Conservation (phyloP, 148 eudicot genomes). For the Heliosperma pusillum region DNA sequence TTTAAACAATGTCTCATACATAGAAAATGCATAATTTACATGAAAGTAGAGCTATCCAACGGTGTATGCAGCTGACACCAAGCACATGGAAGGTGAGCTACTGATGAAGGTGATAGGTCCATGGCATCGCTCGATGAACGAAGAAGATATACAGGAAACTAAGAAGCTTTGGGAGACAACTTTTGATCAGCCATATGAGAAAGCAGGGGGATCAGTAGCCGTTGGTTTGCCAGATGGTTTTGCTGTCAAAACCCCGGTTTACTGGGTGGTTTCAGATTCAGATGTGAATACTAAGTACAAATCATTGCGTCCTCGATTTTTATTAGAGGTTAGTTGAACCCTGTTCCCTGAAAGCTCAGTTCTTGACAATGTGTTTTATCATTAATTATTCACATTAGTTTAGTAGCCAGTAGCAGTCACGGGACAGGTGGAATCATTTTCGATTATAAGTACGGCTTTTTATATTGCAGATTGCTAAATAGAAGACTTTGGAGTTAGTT, state of each 20-base stretch:
- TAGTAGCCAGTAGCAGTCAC: constrained; percentile 11
- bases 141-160: constrained; percentile 51
- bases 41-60: constrained; percentile 85
- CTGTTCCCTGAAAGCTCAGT: constrained; percentile 1
- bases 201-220: constrained; percentile 66
- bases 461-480: constrained; percentile 5
- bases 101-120: constrained; percentile 53
- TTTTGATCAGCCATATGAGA: constrained; percentile 84
- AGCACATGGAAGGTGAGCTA: constrained; percentile 55
- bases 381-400: constrained; percentile 13
- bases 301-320: constrained; percentile 72
- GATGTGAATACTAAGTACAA: constrained; percentile 79
- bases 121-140: constrained; percentile 40
- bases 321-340: constrained; percentile 70
- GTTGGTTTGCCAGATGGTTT: constrained; percentile 24
- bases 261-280: constrained; percentile 55
- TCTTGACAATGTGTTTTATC: background rate
- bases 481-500: background rate
- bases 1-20: constrained; percentile 21
- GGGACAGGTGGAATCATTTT: constrained; percentile 13
- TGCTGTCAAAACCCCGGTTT: constrained; percentile 34
- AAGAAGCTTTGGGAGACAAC: constrained; percentile 70
- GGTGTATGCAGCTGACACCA: constrained; percentile 65
- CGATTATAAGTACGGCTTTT: background rate
- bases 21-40: constrained; percentile 28